Conservation (phyloP, 441 rosid genomes). For the Cnidoscolus chayamansa region DNA sequence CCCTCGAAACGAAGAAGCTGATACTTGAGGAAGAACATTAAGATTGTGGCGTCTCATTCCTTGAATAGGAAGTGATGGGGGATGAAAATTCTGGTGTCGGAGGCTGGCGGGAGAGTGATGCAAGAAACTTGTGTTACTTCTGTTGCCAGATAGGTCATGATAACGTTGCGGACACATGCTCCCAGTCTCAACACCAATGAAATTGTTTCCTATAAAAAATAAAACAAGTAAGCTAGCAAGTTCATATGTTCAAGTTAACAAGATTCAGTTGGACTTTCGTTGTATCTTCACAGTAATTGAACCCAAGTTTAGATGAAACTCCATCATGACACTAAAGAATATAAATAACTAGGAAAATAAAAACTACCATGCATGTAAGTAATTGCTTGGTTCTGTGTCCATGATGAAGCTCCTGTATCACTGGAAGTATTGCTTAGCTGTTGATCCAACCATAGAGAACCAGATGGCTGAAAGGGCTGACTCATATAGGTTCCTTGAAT, state of each 20-base stretch:
- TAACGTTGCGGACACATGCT: slow-evolving; percentile 39
- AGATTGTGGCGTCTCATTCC: slow-evolving; percentile 56
- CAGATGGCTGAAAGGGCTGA: slow-evolving; percentile 50
- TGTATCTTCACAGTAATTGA: background rate
- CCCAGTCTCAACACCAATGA: slow-evolving; percentile 44
- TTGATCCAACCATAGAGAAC: slow-evolving; percentile 52
- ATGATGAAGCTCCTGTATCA: slow-evolving; percentile 49
- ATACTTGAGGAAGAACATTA: slow-evolving; percentile 48
- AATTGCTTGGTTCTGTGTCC: slow-evolving; percentile 51
- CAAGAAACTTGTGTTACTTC: slow-evolving; percentile 42
- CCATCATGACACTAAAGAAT: background rate
- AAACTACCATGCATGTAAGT: slow-evolving; percentile 63
- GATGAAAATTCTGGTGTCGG: slow-evolving; percentile 45
- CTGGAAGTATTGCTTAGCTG: slow-evolving; percentile 30
- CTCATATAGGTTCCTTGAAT: slow-evolving; percentile 56
- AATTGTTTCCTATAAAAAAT: slow-evolving; percentile 40
- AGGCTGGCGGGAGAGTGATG: slow-evolving; percentile 39
- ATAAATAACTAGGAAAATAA: slow-evolving; percentile 2
- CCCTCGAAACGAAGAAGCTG: slow-evolving; percentile 38
- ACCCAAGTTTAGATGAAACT: background rate
- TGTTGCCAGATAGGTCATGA: slow-evolving; percentile 43
- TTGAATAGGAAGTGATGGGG: slow-evolving; percentile 45
- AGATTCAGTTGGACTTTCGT: background rate
- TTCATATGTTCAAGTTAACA: slow-evolving; percentile 3
- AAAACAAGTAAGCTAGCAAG: background rate